Conservation (phyloP, 108 stramenopile genomes). For the Parmales sp. region DNA sequence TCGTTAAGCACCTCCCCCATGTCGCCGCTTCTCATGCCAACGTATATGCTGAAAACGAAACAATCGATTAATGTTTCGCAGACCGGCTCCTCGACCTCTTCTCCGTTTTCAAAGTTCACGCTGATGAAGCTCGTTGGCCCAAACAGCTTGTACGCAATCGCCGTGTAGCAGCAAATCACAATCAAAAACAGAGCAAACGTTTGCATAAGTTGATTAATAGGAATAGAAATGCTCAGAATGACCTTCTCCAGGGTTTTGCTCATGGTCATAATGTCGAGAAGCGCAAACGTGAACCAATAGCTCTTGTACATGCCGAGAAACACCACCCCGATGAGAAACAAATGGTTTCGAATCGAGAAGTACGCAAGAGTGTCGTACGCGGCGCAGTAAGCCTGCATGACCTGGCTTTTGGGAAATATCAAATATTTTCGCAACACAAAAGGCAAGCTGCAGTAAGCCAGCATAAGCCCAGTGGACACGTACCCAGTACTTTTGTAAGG, state of each 20-base stretch:
- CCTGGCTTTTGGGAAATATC: neutral
- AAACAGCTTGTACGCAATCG: neutral
- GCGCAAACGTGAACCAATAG: neutral
- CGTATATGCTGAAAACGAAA: neutral
- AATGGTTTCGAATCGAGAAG: neutral
- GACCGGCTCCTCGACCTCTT: neutral
- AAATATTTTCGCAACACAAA: neutral
- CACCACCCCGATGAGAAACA: neutral
- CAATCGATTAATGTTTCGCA: neutral
- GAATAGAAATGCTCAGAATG: neutral
- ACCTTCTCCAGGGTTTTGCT: neutral
- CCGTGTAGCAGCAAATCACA: conserved; percentile 6
- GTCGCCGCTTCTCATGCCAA: neutral
- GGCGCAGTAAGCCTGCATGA: neutral
- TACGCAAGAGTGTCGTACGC: neutral
- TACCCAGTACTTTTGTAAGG: neutral
- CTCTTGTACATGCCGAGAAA: neutral
- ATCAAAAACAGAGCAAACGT: neutral
- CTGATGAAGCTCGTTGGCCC: neutral
- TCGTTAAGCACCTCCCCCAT: neutral
- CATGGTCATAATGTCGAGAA: neutral
- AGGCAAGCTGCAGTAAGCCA: neutral
- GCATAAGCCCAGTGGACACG: neutral
- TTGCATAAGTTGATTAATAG: neutral
- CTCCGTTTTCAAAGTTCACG: no score